These are phyloP conservation scores for Suillus clintonianus DNA, from an alignment of 768 basidiomycete species.

Conservation along the genomic window DNA sequence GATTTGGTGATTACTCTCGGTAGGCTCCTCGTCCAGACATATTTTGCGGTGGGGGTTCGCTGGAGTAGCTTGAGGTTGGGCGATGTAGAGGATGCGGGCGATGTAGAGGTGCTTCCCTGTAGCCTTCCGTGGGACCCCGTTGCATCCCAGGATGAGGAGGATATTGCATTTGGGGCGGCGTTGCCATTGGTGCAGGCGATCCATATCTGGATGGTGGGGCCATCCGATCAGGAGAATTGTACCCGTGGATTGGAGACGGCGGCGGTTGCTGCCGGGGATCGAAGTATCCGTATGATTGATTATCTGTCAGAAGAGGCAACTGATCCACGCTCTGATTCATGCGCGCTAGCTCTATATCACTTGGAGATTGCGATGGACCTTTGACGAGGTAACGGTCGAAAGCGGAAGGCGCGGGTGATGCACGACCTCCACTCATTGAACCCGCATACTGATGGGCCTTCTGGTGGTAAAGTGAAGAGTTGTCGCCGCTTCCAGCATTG, in stretches of 20 bases:
- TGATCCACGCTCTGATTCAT: conserved; percentile 54
- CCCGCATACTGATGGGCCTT: conserved; percentile 44
- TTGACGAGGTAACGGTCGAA: conserved; percentile 62
- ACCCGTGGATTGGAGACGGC: conserved; percentile 27
- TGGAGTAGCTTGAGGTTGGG: conserved; percentile 14
- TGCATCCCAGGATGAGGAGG: conserved; percentile 30
- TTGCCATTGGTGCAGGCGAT: conserved; percentile 36
- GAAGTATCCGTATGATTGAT: conserved; percentile 15
- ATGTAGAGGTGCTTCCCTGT: conserved; percentile 64
- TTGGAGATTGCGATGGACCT: conserved; percentile 38
- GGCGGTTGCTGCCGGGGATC: conserved; percentile 12
- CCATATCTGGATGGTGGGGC: conserved; percentile 28
- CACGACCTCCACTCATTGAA: conserved; percentile 33
- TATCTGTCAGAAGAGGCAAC: conserved; percentile 56
- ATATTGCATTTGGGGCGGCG: conserved; percentile 45
- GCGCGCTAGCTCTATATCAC: conserved; percentile 55
- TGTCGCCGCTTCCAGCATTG: conserved; percentile 34
- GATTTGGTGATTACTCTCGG: conserved; percentile 12
- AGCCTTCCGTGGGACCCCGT: conserved; percentile 34
- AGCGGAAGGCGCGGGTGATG: conserved; percentile 44
- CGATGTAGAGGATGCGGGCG: conserved; percentile 45
- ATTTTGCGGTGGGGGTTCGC: conserved; percentile 24
- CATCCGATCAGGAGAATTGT: conserved; percentile 20
- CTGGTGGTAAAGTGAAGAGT: conserved; percentile 41
- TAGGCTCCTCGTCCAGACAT: conserved; percentile 33